Evolutionary conservation across 2,329 filamentous ascomycete genomes (phyloP), one percentile per base, ranked within the genome.

Genomic region (Thermothelomyces thermophilus): DNA sequence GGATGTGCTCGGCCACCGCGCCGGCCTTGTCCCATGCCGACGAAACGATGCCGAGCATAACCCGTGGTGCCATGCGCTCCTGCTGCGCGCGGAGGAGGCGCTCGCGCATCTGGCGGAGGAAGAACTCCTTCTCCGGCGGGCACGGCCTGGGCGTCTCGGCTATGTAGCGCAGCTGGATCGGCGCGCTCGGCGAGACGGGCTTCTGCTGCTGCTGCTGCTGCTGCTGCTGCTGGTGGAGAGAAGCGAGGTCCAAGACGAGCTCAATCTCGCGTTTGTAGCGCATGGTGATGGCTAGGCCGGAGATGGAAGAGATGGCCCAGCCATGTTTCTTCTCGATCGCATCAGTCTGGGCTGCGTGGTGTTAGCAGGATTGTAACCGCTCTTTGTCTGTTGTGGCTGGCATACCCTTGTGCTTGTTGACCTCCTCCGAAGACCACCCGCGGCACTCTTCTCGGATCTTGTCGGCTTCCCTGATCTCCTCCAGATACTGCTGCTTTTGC

Each of bases 341-440:
- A 35, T 82, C 75, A 36, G 87, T 83, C 54, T 78, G 81, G 40
- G 70, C 85, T 89, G 60, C 70, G 53, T 44, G 51, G 0, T 39
- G 17, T 49, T 6, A 46, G 31, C 22, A 26, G 17, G 3, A 26
- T 6, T n/a, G n/a, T n/a, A n/a, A n/a, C n/a, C n/a, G n/a, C n/a
- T n/a, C n/a, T n/a, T n/a, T n/a, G n/a, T n/a, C n/a, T 14, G 10
- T 16, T 6, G 28, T 16, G 30, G 40, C 63, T 26, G 19, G 62
- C 72, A 64, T 75, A 87, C 86, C 79, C 76, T 90, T 90, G n/a
- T 95, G 73, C 34, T 73, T 72, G 56, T 78, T 78, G 56, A 97
- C 87, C 68, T 97, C 93, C 24, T 77, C 83, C 46, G 84, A 80
- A 50, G 84, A 91, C 84, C 90, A 96, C 34, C 91, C 90, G 46